Conservation (phyloP, 2,329 filamentous ascomycete genomes). For the Phialophora verrucosa region DNA sequence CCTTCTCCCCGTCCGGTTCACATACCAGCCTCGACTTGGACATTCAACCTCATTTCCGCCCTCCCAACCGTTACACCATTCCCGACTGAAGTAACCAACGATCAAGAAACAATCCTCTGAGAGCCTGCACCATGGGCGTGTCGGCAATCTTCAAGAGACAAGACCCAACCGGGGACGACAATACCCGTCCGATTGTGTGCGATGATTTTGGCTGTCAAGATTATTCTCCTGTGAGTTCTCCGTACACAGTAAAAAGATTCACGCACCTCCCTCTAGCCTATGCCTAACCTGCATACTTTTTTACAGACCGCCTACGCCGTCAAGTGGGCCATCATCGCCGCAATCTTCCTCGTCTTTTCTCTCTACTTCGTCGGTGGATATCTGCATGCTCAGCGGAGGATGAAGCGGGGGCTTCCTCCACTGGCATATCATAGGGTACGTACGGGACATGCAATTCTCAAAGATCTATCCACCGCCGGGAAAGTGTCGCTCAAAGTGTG, state of each 20-base stretch:
- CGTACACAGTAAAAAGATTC: background rate
- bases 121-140: conserved; percentile 17
- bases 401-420: conserved; percentile 69
- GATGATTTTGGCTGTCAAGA: conserved; percentile 30
- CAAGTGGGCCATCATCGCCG: conserved; percentile 73
- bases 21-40: background rate
- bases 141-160: conserved; percentile 22
- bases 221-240: conserved; percentile 35
- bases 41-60: background rate
- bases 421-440: conserved; percentile 73
- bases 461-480: background rate
- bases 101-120: background rate
- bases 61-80: background rate
- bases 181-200: background rate
- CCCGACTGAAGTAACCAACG: background rate
- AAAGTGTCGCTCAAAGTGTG: background rate
- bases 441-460: background rate
- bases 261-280: background rate
- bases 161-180: background rate
- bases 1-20: background rate
- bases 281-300: conserved; percentile 5
- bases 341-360: conserved; percentile 64
- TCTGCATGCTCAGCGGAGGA: conserved; percentile 69
- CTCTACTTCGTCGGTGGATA: conserved; percentile 71
- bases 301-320: conserved; percentile 66